Percentiles rank a stretch among this genome's conserved stretches.
phyloP scores from a whole-genome alignment of 495 filamentous ascomycete genomes.

The Bacidia gigantensis region DNA sequence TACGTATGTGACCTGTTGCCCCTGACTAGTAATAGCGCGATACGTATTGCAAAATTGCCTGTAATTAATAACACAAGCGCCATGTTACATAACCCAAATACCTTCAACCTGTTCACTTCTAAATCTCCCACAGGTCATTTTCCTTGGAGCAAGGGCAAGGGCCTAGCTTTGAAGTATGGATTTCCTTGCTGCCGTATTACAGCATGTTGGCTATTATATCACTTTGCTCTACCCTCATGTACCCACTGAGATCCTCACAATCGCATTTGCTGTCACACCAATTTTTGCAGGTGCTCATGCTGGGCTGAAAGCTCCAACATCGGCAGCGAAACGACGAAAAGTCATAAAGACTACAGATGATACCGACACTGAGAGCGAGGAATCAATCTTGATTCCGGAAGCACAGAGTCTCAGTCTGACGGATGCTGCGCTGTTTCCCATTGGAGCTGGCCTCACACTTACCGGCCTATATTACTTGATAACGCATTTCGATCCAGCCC shows the following conservation, averaged over 20 bases:
- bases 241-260: conserved; percentile 32
- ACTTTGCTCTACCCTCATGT: background rate
- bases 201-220: background rate
- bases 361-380: conserved; percentile 30
- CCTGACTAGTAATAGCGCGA: too few species aligned
- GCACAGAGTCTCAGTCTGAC: conserved; percentile 61
- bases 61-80: too few species aligned
- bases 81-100: too few species aligned
- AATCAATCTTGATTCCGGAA: conserved; percentile 32
- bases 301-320: conserved; percentile 62
- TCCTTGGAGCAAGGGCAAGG: too few species aligned
- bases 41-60: too few species aligned
- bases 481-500: conserved; percentile 68
- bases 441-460: conserved; percentile 66
- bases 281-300: conserved; percentile 60
- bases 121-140: too few species aligned
- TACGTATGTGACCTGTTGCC: too few species aligned
- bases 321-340: conserved; percentile 52
- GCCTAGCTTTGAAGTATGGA: too few species aligned
- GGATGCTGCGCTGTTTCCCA: conserved; percentile 77
- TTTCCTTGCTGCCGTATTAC: background rate
- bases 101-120: too few species aligned
- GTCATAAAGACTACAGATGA: conserved; percentile 25
- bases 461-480: conserved; percentile 76
- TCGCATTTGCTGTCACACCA: conserved; percentile 54